Conservation (phyloP, 805 yeast genomes). For the Kodamaea neixiangensis region DNA sequence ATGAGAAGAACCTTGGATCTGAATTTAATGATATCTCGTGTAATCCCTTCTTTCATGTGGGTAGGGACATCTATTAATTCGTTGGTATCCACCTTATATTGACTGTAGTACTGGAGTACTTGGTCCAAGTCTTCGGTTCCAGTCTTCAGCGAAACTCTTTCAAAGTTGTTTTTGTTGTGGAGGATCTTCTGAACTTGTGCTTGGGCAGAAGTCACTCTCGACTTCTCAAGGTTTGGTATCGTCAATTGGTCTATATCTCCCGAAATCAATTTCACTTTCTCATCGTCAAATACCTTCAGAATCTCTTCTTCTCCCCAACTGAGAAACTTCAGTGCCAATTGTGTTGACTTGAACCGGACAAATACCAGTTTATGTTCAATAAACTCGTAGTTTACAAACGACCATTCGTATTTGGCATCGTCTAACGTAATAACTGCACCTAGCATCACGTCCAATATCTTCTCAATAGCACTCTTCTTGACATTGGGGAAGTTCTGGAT, state of each 20-base stretch:
- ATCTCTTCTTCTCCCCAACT: background rate
- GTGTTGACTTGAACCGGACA: conserved; percentile 25
- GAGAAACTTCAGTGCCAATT: background rate
- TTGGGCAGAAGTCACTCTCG: background rate
- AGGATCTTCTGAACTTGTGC: conserved; percentile 8
- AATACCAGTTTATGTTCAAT: conserved; percentile 34
- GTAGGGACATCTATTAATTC: conserved; percentile 60
- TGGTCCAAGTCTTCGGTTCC: conserved; percentile 39
- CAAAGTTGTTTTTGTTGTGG: conserved; percentile 22
- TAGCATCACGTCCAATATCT: conserved; percentile 22
- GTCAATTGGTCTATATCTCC: background rate
- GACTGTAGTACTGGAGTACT: conserved; percentile 34
- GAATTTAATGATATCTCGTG: conserved; percentile 55
- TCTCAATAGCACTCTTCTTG: conserved; percentile 31
- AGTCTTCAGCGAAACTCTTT: conserved; percentile 18
- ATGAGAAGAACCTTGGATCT: conserved; percentile 54
- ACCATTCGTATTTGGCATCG: conserved; percentile 31
- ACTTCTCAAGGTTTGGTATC: background rate
- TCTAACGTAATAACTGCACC: conserved; percentile 5
- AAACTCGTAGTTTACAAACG: conserved; percentile 32
- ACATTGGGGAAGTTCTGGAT: conserved; percentile 37
- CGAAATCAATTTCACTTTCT: background rate
- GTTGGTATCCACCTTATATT: conserved; percentile 55
- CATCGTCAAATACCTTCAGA: background rate
- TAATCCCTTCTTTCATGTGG: conserved; percentile 53